Conservation (phyloP, 1,139 yeast genomes). For the Trichomonascaceae sp. region DNA sequence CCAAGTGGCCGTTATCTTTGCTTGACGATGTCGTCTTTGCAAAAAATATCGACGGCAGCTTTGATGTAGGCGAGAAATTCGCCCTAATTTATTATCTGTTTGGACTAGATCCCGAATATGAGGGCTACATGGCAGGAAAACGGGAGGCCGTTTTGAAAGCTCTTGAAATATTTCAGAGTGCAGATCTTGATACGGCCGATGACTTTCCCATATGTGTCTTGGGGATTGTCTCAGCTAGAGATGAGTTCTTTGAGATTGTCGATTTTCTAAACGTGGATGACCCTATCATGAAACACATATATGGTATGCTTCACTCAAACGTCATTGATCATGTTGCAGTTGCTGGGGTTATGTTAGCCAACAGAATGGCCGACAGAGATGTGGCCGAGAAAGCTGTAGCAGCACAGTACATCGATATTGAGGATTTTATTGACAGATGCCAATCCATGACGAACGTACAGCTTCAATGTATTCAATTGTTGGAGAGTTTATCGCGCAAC, state of each 20-base stretch:
- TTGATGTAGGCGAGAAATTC: constrained; percentile 12
- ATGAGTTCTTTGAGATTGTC: constrained; percentile 10
- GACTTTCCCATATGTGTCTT: neutral
- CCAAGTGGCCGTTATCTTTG: neutral
- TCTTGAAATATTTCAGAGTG: constrained; percentile 7
- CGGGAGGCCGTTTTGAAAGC: constrained; percentile 12
- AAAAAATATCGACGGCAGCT: constrained; percentile 6
- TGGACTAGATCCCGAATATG: constrained; percentile 5
- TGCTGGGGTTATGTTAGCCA: constrained; percentile 23
- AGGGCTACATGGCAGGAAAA: constrained; percentile 12
- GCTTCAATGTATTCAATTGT: constrained; percentile 25
- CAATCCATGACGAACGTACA: constrained; percentile 17
- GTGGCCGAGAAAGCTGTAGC: constrained; percentile 13
- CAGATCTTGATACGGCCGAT: constrained; percentile 1
- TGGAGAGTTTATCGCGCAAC: constrained; percentile 20
- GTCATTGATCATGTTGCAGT: constrained; percentile 13
- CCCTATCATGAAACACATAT: constrained; percentile 2
- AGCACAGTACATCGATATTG: constrained; percentile 7
- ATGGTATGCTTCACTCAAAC: neutral
- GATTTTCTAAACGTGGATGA: constrained; percentile 6
- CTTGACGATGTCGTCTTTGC: neutral
- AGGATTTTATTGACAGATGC: constrained; percentile 9
- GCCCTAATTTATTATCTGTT: constrained; percentile 3
- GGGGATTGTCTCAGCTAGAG: constrained; percentile 14
- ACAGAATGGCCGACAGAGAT: constrained; percentile 16